These are phyloP conservation scores for Sugiyamaella floridensis DNA, from an alignment of 805 yeast species.

Conservation along the genomic window DNA sequence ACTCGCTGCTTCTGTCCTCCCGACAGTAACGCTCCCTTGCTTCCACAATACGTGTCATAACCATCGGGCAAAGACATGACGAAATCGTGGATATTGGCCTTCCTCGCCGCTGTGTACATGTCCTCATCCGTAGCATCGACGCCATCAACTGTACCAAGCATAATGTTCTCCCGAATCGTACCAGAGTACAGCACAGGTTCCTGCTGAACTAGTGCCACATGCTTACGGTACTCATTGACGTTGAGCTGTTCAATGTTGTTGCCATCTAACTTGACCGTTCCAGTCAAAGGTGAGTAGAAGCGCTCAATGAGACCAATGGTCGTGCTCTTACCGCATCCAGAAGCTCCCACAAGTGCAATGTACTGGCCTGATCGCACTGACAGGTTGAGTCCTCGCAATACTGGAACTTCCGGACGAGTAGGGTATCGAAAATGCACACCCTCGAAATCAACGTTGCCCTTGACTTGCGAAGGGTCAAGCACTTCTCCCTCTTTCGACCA, in stretches of 20 bases:
- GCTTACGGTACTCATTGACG: constrained; percentile 42
- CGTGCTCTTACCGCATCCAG: constrained; percentile 58
- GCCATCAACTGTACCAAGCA: constrained; percentile 37
- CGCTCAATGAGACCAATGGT: constrained; percentile 46
- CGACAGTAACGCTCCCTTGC: constrained; percentile 51
- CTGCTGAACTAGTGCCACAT: constrained; percentile 56
- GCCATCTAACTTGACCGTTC: constrained; percentile 48
- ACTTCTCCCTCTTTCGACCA: constrained; percentile 26
- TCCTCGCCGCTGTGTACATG: constrained; percentile 40
- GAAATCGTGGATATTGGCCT: constrained; percentile 55
- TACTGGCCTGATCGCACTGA: constrained; percentile 43
- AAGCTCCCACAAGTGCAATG: constrained; percentile 63
- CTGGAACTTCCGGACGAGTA: constrained; percentile 45
- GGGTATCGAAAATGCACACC: constrained; percentile 63
- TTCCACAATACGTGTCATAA: constrained; percentile 50
- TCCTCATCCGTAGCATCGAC: constrained; percentile 37
- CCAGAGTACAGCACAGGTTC: constrained; percentile 55
- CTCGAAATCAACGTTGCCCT: constrained; percentile 49
- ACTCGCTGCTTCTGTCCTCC: constrained; percentile 77
- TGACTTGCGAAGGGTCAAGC: constrained; percentile 27
- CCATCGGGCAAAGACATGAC: constrained; percentile 52
- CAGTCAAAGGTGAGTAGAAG: constrained; percentile 44
- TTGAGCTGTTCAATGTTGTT: constrained; percentile 42
- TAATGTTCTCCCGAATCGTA: constrained; percentile 47
- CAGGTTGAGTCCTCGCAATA: constrained; percentile 46